Evolutionary conservation across 2,329 filamentous ascomycete species (phyloP).

Genomic region (Pezizomycotina sp.): DNA sequence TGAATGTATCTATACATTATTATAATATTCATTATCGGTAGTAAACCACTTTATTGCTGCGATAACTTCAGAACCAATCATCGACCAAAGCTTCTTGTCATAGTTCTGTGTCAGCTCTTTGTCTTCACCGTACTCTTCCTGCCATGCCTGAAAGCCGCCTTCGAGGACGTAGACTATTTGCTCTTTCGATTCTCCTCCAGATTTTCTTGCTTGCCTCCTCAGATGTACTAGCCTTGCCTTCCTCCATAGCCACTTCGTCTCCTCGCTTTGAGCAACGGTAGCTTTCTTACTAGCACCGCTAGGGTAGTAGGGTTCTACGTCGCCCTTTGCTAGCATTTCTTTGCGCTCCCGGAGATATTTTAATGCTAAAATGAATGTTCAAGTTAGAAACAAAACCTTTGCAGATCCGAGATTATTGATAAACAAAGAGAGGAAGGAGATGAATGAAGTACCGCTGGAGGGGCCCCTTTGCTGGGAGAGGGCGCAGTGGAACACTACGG

Average conservation of each 20-base stretch:
- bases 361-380: no score
- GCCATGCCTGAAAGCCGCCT: conserved; percentile 75
- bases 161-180: conserved; percentile 73
- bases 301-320: no score
- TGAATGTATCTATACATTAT: no score
- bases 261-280: conserved; percentile 21
- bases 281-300: conserved; percentile 30
- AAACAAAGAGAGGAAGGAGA: no score
- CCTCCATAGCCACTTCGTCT: conserved; percentile 23
- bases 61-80: no score
- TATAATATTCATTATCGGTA: no score
- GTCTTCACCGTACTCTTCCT: conserved; percentile 65
- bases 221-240: conserved; percentile 22
- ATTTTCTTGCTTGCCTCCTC: conserved; percentile 22
- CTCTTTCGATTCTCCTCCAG: conserved; percentile 23
- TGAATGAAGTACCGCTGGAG: conserved; percentile 61
- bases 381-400: no score
- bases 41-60: no score
- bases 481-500: conserved; percentile 86
- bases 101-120: conserved; percentile 68
- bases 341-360: no score
- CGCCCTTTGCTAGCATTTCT: no score
- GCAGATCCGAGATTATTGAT: no score
- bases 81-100: conserved; percentile 74
- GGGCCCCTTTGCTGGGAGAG: conserved; percentile 83